These are phyloP conservation scores for Candida tropicalis DNA, from an alignment of 1,139 yeast species.

Conservation along the genomic window DNA sequence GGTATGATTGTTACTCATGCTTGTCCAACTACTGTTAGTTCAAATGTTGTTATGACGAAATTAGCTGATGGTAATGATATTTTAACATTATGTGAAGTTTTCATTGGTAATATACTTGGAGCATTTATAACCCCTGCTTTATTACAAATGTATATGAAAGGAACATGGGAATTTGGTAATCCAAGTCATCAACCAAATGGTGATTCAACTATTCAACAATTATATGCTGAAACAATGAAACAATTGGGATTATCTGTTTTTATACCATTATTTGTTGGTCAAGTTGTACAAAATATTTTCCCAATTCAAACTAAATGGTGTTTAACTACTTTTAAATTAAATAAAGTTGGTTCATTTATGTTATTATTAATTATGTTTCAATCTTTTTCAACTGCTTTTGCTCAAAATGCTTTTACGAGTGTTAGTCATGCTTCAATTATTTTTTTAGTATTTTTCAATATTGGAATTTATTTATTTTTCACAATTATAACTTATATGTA, in stretches of 20 bases:
- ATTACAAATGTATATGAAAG: constrained; percentile 65
- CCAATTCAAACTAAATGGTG: constrained; percentile 68
- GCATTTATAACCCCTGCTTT: constrained; percentile 87
- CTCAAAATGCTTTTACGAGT: constrained; percentile 73
- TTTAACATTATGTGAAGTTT: constrained; percentile 79
- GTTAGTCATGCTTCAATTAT: constrained; percentile 72
- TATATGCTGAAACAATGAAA: constrained; percentile 78
- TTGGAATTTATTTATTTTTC: constrained; percentile 76
- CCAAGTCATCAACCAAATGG: constrained; percentile 59
- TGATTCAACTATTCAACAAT: constrained; percentile 47
- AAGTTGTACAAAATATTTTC: constrained; percentile 68
- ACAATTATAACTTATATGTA: constrained; percentile 59
- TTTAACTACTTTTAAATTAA: constrained; percentile 58
- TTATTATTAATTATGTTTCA: constrained; percentile 78
- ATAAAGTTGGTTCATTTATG: constrained; percentile 78
- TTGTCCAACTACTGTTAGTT: constrained; percentile 89
- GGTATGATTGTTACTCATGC: constrained; percentile 83
- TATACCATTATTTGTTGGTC: constrained; percentile 88
- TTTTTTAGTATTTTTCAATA: constrained; percentile 76
- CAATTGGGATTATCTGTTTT: constrained; percentile 84
- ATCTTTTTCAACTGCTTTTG: constrained; percentile 86
- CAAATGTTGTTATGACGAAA: constrained; percentile 90
- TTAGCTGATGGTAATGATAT: constrained; percentile 80
- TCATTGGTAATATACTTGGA: constrained; percentile 80
- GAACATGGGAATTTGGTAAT: constrained; percentile 77